Evolutionary conservation across 305 asterid genomes (phyloP), one percentile per base, ranked within the genome.

Genomic region (Solanum hybrid): DNA sequence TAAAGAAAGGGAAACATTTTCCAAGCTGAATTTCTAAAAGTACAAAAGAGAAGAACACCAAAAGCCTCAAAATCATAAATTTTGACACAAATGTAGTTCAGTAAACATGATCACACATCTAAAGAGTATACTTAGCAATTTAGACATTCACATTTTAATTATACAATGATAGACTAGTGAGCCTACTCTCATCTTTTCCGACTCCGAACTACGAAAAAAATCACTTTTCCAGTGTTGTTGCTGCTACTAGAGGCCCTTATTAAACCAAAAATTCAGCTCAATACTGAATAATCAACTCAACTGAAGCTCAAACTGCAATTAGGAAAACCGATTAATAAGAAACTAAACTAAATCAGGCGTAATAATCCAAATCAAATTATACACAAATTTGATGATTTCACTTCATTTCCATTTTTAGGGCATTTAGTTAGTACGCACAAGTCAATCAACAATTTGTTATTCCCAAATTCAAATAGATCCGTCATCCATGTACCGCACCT

Each of bases 401-500:
- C 6, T 87, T 87, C 24, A 9, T 38, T 38, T 72, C 4, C 20
- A 87, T 73, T 27, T 7, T 17, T 86, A 29, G 42, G 69, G 71
- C 12, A 87, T 27, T 87, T 87, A 36, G 29, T 38, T 37, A 38
- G 42, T 37, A 4, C 1, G 3, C 20, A 87, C 31, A 73, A 72
- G 51, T 76, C 10, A 37, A 72, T 36, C 75, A 80, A 80, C 35
- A 38, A 72, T 87, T 34, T n/a, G 6, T 7, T 24, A 4, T 37
- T 36, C 51, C 24, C 71, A 87, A 87, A 71, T 32, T 38, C 20
- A 84, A 87, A 42, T 24, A 88, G 86, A 60, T 42, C 24, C 2
- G 35, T 38, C 73, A 77, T 71, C 77, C 20, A 12, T 71, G 3
- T 51, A 77, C 10, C 26, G 3, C 36, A 95, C 99, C 98, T 95